Evolutionary conservation across 1,284 basidiomycete genomes (phyloP).

Genomic region (Cronartium ribicola): DNA sequence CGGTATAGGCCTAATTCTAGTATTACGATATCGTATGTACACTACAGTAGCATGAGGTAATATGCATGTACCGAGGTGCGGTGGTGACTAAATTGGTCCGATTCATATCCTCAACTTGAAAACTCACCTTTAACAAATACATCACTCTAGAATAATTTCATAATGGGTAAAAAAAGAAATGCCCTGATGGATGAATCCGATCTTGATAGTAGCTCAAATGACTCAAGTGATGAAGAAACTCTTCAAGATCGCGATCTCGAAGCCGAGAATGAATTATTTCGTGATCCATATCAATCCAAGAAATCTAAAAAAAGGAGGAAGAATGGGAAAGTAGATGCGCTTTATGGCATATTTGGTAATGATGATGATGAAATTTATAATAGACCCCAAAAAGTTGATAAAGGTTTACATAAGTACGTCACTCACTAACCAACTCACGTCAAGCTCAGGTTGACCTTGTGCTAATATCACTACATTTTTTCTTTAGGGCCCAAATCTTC

Average conservation of each 20-base stretch:
- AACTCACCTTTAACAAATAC: too few species aligned
- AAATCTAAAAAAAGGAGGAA: conserved; percentile 60
- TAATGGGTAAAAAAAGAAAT: conserved; percentile 26
- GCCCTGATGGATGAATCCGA: conserved; percentile 50
- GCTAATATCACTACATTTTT: too few species aligned
- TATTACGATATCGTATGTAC: too few species aligned
- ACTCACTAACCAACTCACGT: not conserved
- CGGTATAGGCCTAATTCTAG: too few species aligned
- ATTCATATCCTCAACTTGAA: too few species aligned
- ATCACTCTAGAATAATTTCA: too few species aligned
- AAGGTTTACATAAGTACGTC: conserved; percentile 22
- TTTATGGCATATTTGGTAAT: conserved; percentile 77
- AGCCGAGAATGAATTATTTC: conserved; percentile 72
- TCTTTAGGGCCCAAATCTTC: conserved; percentile 24
- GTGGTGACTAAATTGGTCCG: too few species aligned
- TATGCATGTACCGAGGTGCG: too few species aligned
- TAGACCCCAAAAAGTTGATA: conserved; percentile 42
- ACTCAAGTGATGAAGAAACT: conserved; percentile 51
- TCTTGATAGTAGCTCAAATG: conserved; percentile 22
- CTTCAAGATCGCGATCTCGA: conserved; percentile 63
- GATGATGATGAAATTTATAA: conserved; percentile 61
- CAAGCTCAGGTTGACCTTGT: not conserved
- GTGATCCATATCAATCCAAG: conserved; percentile 66
- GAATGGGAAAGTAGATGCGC: conserved; percentile 66
- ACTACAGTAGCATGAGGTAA: too few species aligned